Evolutionary conservation across 2,329 filamentous ascomycete species (phyloP).

Genomic region (Beauveria caledonica): DNA sequence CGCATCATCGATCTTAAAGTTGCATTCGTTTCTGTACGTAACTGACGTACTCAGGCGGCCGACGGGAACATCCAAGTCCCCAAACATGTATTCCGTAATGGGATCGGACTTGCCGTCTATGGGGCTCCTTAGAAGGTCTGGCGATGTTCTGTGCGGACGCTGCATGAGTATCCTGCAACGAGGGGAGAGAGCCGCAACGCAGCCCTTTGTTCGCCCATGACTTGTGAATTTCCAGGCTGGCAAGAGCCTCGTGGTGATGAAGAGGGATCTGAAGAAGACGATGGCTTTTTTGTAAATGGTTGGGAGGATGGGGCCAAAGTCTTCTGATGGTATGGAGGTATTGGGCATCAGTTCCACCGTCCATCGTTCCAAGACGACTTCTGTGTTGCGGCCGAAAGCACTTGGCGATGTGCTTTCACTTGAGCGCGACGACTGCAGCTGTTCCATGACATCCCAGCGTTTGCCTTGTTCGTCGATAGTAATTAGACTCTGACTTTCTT

Average conservation of each 20-base stretch:
- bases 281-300: constrained; percentile 97
- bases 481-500: constrained; percentile 78
- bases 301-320: constrained; percentile 60
- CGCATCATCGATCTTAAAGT: constrained; percentile 84
- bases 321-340: constrained; percentile 41
- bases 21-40: constrained; percentile 79
- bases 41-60: constrained; percentile 77
- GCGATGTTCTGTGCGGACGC: constrained; percentile 42
- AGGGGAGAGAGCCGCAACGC: constrained; percentile 59
- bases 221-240: constrained; percentile 79
- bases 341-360: constrained; percentile 63
- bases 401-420: constrained; percentile 38
- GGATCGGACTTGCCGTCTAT: constrained; percentile 30
- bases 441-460: constrained; percentile 84
- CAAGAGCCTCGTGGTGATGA: constrained; percentile 70
- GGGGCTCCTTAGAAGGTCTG: constrained; percentile 53
- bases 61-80: constrained; percentile 76
- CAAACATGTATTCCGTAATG: constrained; percentile 71
- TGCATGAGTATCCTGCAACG: constrained; percentile 71
- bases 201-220: constrained; percentile 63
- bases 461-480: constrained; percentile 83
- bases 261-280: constrained; percentile 85
- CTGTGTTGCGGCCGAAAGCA: constrained; percentile 44
- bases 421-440: constrained; percentile 57
- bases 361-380: constrained; percentile 89